Evolutionary conservation across 2,329 filamentous ascomycete species (phyloP).

Genomic region (Colletotrichum tropicale): DNA sequence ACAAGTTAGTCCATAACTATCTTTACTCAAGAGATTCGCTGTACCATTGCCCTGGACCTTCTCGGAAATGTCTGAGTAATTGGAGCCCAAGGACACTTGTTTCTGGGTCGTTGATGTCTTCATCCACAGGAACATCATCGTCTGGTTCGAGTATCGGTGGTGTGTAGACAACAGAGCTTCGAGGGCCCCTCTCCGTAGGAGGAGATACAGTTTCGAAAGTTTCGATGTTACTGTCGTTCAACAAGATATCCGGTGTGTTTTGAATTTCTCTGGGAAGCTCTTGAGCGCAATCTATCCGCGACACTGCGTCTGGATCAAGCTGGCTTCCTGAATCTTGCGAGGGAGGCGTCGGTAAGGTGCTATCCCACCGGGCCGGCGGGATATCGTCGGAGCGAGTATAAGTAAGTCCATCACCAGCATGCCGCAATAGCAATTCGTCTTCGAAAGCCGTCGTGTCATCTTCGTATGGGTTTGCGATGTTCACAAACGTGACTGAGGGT

Average conservation of each 20-base stretch:
- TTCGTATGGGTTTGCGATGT: not conserved
- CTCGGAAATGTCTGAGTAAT: not conserved
- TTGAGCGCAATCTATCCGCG: not conserved
- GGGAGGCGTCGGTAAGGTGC: not conserved
- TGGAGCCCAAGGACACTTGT: not conserved
- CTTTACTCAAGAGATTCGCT: not conserved
- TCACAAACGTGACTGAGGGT: not conserved
- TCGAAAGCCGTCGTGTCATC: not conserved
- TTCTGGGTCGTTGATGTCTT: not conserved
- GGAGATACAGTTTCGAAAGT: not conserved
- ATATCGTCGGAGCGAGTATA: not conserved
- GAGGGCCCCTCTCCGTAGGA: no score
- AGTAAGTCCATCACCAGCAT: not conserved
- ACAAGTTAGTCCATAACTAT: not conserved
- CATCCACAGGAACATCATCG: not conserved
- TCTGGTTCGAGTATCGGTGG: not conserved
- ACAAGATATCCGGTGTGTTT: not conserved
- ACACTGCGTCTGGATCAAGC: not conserved
- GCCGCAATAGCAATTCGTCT: not conserved
- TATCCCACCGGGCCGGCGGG: not conserved
- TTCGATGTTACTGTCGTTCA: not conserved
- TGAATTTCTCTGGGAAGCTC: not conserved
- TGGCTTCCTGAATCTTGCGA: not conserved
- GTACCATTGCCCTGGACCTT: conserved; percentile 4
- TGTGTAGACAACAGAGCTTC: not conserved